phyloP scores from a whole-genome alignment of 768 basidiomycete genomes.

The Boletales sp. region DNA sequence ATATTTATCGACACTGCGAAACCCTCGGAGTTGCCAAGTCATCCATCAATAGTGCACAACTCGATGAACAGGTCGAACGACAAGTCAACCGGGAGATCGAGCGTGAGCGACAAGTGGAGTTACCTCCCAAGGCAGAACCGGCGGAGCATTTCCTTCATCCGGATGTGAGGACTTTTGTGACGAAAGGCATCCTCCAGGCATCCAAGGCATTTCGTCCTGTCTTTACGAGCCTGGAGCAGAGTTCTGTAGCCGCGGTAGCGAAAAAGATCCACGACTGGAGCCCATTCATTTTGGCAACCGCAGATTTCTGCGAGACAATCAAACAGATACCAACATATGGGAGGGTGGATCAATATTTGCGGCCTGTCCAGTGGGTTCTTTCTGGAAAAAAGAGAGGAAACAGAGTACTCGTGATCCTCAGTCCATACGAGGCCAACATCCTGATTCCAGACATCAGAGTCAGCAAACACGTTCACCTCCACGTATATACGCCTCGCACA shows the following conservation, averaged over 20 bases:
- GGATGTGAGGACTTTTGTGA: neutral
- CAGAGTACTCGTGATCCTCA: neutral
- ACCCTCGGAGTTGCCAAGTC: conserved; percentile 7
- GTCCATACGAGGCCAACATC: neutral
- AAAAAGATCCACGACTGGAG: neutral
- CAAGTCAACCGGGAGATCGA: neutral
- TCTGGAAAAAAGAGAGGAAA: neutral
- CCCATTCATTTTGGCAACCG: neutral
- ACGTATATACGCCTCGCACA: neutral
- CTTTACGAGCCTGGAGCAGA: neutral
- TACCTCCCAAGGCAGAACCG: neutral
- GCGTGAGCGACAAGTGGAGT: neutral
- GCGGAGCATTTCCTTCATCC: conserved; percentile 1
- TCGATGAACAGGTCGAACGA: conserved; percentile 43
- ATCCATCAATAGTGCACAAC: conserved; percentile 4
- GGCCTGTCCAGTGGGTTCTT: conserved; percentile 2
- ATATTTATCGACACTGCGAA: conserved; percentile 3
- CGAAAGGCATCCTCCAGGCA: neutral
- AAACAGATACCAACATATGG: neutral
- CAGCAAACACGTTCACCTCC: conserved; percentile 2
- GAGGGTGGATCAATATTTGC: neutral
- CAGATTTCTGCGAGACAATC: conserved; percentile 2
- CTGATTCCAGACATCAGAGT: neutral
- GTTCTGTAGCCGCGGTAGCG: neutral
- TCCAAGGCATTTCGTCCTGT: neutral